These are phyloP conservation scores for Fraxinus quadrangulata DNA, from an alignment of 257 asterid genomes.

Conservation along the genomic window DNA sequence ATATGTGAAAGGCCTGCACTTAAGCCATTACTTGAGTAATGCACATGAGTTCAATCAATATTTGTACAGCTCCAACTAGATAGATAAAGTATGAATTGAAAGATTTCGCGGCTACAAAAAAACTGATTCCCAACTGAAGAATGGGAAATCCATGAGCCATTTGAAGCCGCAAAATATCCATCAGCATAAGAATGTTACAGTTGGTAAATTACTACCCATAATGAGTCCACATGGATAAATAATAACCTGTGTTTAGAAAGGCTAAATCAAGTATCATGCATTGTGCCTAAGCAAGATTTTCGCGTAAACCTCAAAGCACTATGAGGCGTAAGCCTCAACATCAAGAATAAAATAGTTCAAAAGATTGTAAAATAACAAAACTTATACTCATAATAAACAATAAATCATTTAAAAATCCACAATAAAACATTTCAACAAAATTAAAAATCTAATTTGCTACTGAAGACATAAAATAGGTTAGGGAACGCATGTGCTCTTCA, in stretches of 20 bases:
- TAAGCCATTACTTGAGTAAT: neutral
- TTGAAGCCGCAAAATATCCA: neutral
- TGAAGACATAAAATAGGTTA: neutral
- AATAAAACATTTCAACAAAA: neutral
- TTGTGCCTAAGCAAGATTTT: neutral
- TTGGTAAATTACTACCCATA: neutral
- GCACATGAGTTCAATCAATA: neutral
- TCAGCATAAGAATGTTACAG: neutral
- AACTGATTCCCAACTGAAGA: neutral
- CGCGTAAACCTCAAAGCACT: neutral
- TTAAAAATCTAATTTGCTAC: neutral
- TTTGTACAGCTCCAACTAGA: neutral
- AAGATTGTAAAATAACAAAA: neutral
- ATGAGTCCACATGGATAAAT: neutral
- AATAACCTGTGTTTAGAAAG: neutral
- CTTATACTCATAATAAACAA: neutral
- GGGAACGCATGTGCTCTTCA: neutral
- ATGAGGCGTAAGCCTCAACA: neutral
- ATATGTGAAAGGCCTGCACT: neutral
- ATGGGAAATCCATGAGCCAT: neutral
- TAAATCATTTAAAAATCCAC: neutral
- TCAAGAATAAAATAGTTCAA: neutral
- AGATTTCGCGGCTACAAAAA: neutral
- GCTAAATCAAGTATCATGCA: neutral
- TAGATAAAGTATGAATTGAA: neutral